Conservation (phyloP, 2,329 filamentous ascomycete genomes). For the Diaporthe helianthi region DNA sequence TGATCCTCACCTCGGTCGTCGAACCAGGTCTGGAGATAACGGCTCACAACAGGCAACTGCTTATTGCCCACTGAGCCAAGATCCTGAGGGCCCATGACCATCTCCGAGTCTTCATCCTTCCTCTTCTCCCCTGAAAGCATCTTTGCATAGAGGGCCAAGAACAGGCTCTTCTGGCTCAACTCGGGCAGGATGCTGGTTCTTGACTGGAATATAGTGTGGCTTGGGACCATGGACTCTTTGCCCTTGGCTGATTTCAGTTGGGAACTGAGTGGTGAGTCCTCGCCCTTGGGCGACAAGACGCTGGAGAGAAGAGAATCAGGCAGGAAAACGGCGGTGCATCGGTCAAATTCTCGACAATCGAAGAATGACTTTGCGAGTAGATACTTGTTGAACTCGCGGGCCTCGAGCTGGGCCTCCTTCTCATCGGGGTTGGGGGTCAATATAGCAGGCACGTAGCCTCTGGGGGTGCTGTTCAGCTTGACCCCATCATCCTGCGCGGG, state of each 20-base stretch:
- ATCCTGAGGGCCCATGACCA: conserved; percentile 94
- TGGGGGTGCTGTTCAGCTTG: conserved; percentile 57
- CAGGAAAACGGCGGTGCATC: conserved; percentile 87
- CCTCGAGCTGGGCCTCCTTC: conserved; percentile 77
- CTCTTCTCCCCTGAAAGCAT: conserved; percentile 94
- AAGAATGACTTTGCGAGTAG: conserved; percentile 93
- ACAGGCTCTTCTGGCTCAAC: conserved; percentile 89
- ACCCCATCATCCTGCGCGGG: conserved; percentile 61
- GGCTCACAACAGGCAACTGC: conserved; percentile 78
- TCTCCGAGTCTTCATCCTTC: conserved; percentile 95
- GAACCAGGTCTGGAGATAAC: conserved; percentile 84
- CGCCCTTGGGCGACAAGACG: conserved; percentile 60
- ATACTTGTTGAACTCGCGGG: conserved; percentile 81
- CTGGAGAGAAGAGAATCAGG: conserved; percentile 79
- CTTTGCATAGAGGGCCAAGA: conserved; percentile 90
- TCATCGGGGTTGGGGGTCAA: conserved; percentile 68
- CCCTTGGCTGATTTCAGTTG: conserved; percentile 73
- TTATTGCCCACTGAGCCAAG: conserved; percentile 85
- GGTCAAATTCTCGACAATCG: conserved; percentile 93
- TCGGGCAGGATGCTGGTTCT: conserved; percentile 51
- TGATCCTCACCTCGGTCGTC: conserved; percentile 67
- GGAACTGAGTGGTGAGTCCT: conserved; percentile 47
- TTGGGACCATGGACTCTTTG: conserved; percentile 54
- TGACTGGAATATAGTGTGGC: conserved; percentile 33
- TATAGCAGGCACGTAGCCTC: conserved; percentile 52